Conservation (phyloP, 768 basidiomycete species). For the Harrya chromipes region DNA sequence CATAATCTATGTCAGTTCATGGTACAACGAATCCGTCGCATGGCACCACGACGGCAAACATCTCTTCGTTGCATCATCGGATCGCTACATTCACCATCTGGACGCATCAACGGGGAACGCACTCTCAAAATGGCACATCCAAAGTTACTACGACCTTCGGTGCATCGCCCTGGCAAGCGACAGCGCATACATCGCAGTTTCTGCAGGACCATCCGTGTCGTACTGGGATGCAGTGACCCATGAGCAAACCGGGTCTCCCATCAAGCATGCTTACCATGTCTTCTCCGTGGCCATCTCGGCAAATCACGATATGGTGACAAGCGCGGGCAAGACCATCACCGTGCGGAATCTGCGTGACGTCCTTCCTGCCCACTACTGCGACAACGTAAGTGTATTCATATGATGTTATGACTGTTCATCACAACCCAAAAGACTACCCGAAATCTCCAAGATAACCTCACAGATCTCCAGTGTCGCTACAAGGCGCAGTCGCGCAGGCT, state of each 20-base stretch:
- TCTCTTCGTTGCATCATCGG: not conserved
- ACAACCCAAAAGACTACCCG: too few species aligned
- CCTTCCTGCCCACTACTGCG: too few species aligned
- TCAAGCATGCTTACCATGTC: too few species aligned
- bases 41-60: not conserved
- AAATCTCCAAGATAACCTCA: too few species aligned
- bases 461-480: too few species aligned
- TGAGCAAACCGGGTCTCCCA: not conserved
- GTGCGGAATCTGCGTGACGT: too few species aligned
- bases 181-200: not conserved
- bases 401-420: too few species aligned
- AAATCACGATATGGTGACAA: too few species aligned
- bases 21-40: not conserved
- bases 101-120: not conserved
- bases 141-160: not conserved
- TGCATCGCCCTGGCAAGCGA: not conserved
- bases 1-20: not conserved
- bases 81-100: not conserved
- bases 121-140: not conserved
- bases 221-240: conserved; percentile 3
- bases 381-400: too few species aligned
- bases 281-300: too few species aligned
- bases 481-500: too few species aligned
- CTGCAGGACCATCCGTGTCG: not conserved
- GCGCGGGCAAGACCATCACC: too few species aligned